Evolutionary conservation across 2,329 filamentous ascomycete species (phyloP).

Genomic region (Ceratocystiopsis minuta): DNA sequence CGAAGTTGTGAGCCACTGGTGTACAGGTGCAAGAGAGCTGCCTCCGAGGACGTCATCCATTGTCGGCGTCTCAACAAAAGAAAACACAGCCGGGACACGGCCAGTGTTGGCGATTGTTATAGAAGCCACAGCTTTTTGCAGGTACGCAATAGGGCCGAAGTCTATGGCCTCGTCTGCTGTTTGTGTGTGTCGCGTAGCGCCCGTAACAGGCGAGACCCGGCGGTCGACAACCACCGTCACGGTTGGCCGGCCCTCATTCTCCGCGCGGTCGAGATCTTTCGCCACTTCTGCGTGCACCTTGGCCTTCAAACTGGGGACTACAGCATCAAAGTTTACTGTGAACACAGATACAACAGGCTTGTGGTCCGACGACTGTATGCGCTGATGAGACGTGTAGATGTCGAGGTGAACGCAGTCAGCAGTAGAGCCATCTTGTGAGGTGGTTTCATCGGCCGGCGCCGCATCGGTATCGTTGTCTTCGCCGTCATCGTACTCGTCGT

Average conservation of each 20-base stretch:
- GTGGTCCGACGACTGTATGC: slow-evolving; percentile 83
- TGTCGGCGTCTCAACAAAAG: slow-evolving; percentile 56
- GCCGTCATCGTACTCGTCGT: slow-evolving; percentile 41
- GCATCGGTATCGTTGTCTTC: slow-evolving; percentile 17
- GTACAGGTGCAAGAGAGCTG: slow-evolving; percentile 18
- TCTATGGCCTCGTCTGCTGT: slow-evolving; percentile 28
- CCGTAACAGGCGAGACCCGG: slow-evolving; percentile 14
- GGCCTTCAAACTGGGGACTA: slow-evolving; percentile 69
- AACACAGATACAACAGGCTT: slow-evolving; percentile 81
- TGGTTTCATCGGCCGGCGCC: slow-evolving; percentile 15
- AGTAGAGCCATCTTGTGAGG: slow-evolving; percentile 27
- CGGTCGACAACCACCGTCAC: slow-evolving; percentile 46
- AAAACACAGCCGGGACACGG: slow-evolving; percentile 59
- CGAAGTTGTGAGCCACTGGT: slow-evolving; percentile 50
- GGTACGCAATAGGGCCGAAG: slow-evolving; percentile 59
- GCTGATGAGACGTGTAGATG: slow-evolving; percentile 73
- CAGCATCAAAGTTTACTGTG: slow-evolving; percentile 66
- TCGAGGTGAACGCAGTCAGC: slow-evolving; percentile 36
- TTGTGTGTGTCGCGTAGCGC: slow-evolving; percentile 11
- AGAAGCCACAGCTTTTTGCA: slow-evolving; percentile 43
- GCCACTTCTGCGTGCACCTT: slow-evolving; percentile 75
- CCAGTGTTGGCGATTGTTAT: slow-evolving; percentile 89
- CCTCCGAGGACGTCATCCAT: slow-evolving; percentile 22
- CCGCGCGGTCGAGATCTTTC: slow-evolving; percentile 64
- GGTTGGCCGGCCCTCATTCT: slow-evolving; percentile 27